These are phyloP conservation scores for Leishmania amazonensis DNA, from an alignment of 208 protist genomes.

Conservation along the genomic window DNA sequence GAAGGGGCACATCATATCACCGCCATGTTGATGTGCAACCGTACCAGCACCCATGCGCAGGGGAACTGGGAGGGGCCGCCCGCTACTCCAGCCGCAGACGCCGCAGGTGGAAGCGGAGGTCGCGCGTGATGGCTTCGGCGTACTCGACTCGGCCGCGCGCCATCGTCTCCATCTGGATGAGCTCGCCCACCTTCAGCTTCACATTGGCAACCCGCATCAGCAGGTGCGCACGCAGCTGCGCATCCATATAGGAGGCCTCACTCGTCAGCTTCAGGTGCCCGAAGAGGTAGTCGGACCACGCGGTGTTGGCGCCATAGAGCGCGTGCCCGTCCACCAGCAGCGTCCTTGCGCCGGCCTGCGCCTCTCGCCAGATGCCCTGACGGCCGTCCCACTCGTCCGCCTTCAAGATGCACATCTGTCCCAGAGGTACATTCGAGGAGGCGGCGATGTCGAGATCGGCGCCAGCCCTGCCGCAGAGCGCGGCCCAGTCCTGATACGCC, in stretches of 20 bases:
- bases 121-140: slow-evolving; percentile 34
- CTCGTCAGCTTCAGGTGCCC: slow-evolving; percentile 40
- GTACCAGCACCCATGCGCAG: neutral
- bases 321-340: slow-evolving; percentile 7
- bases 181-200: slow-evolving; percentile 35
- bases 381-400: slow-evolving; percentile 26
- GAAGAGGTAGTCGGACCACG: slow-evolving; percentile 35
- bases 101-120: slow-evolving; percentile 22
- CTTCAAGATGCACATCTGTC: slow-evolving; percentile 6
- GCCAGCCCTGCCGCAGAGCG: neutral
- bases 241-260: slow-evolving; percentile 45
- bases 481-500: neutral
- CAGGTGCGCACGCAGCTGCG: slow-evolving; percentile 31
- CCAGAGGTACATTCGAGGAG: slow-evolving; percentile 5
- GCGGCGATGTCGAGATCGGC: neutral
- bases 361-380: slow-evolving; percentile 16
- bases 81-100: slow-evolving; percentile 5
- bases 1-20: neutral
- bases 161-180: slow-evolving; percentile 34
- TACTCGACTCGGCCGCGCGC: slow-evolving; percentile 41
- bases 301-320: slow-evolving; percentile 4
- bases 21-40: neutral
- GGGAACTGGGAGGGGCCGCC: neutral
- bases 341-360: neutral
- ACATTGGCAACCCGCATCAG: slow-evolving; percentile 31